Percentiles rank a stretch among this genome's conserved stretches.
Evolutionary conservation across 805 yeast genomes (phyloP).

Genomic region (Lipomyces anomalus): DNA sequence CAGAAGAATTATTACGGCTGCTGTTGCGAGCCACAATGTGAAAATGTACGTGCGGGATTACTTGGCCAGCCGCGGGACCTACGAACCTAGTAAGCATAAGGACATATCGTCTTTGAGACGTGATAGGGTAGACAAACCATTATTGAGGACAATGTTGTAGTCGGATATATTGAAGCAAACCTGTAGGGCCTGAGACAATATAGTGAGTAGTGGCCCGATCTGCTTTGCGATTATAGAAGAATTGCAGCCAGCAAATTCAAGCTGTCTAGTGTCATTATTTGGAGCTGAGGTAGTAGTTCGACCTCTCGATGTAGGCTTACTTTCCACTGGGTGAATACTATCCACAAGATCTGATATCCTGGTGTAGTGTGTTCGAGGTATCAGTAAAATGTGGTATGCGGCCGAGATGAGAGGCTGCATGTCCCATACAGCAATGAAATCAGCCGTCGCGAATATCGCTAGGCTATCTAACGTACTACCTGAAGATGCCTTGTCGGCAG

Average conservation of each 20-base stretch:
- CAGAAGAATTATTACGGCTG: neutral
- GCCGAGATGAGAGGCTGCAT: constrained; percentile 36
- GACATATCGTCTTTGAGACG: neutral
- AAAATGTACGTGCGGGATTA: constrained; percentile 88
- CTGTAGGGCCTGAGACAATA: neutral
- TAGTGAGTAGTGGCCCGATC: neutral
- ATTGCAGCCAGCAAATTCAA: constrained; percentile 27
- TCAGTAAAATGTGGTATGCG: constrained; percentile 33
- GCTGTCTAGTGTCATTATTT: too few species aligned
- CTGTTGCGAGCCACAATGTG: constrained; percentile 70
- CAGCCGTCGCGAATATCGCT: constrained; percentile 10
- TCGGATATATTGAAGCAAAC: constrained; percentile 24
- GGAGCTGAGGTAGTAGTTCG: constrained; percentile 28
- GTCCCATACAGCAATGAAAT: constrained; percentile 32
- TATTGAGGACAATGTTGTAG: constrained; percentile 37
- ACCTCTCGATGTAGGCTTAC: constrained; percentile 18
- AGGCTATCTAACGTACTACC: too few species aligned
- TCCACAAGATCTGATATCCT: constrained; percentile 29
- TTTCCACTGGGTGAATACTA: constrained; percentile 11
- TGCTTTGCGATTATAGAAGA: neutral
- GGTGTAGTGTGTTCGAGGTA: constrained; percentile 33
- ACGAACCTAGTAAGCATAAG: neutral
- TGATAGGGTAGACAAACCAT: constrained; percentile 46
- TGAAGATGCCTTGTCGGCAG: too few species aligned
- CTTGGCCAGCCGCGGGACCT: constrained; percentile 74